A percentile compares a stretch with the other conserved stretches of the same genome.
Conservation (phyloP, 2,329 filamentous ascomycete genomes). For the Colletotrichum tofieldiae region DNA sequence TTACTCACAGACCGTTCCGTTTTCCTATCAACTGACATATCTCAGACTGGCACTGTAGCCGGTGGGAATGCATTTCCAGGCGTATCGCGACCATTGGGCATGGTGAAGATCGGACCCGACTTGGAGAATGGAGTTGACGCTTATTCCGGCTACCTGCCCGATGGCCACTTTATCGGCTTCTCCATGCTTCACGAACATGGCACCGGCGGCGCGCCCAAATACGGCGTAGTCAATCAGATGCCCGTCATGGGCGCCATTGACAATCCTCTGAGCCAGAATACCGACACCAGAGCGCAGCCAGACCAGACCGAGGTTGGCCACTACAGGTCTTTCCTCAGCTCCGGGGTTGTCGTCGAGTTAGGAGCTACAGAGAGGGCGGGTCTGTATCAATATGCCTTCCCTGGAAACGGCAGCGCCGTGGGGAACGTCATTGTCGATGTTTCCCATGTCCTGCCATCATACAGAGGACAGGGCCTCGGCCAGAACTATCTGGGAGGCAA, state of each 20-base stretch:
- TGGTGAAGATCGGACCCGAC: conserved; percentile 67
- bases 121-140: conserved; percentile 64
- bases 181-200: conserved; percentile 77
- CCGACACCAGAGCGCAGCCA: conserved; percentile 66
- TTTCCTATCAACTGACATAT: conserved; percentile 15
- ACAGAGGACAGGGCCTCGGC: conserved; percentile 71
- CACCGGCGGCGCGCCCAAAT: conserved; percentile 79
- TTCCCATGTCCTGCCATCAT: conserved; percentile 76
- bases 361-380: conserved; percentile 70
- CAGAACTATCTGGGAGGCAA: conserved; percentile 75
- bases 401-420: conserved; percentile 50
- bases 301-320: conserved; percentile 73
- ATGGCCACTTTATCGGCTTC: conserved; percentile 72
- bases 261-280: conserved; percentile 70
- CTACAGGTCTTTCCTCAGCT: conserved; percentile 70
- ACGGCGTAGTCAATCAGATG: conserved; percentile 76
- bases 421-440: conserved; percentile 74
- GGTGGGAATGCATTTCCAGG: conserved; percentile 68
- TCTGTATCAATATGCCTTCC: conserved; percentile 74
- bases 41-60: conserved; percentile 61
- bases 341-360: conserved; percentile 71
- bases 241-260: conserved; percentile 65
- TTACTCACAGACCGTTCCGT: conserved; percentile 9
- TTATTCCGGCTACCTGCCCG: conserved; percentile 67
- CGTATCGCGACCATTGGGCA: conserved; percentile 63